phyloP scores from a whole-genome alignment of 2,329 filamentous ascomycete species.

The Xylaria sp. region DNA sequence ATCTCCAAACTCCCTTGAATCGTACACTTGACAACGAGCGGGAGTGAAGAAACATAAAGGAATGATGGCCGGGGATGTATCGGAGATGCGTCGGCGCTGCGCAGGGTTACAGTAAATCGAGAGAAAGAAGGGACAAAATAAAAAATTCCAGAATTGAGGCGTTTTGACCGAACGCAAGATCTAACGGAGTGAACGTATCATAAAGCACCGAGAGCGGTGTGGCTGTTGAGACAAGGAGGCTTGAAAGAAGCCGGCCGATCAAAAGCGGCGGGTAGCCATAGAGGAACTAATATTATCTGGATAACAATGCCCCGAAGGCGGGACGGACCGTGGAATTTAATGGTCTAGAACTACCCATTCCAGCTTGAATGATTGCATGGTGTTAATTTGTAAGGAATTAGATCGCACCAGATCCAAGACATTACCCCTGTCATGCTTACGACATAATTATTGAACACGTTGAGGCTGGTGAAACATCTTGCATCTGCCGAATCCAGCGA shows the following conservation, averaged over 20 bases:
- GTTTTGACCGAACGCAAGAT: too few species aligned
- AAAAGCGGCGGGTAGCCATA: slow-evolving; percentile 23
- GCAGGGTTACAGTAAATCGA: neutral
- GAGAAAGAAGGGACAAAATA: slow-evolving; percentile 6
- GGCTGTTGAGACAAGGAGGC: slow-evolving; percentile 11
- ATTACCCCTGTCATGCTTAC: slow-evolving; percentile 40
- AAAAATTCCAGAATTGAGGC: neutral
- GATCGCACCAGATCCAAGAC: slow-evolving; percentile 41
- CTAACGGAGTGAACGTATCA: slow-evolving; percentile 20
- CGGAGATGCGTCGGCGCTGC: neutral
- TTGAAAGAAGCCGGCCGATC: slow-evolving; percentile 21
- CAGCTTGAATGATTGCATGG: slow-evolving; percentile 25
- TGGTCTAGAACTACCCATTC: slow-evolving; percentile 33
- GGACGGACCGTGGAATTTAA: slow-evolving; percentile 29
- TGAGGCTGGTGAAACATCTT: slow-evolving; percentile 30
- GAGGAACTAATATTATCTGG: slow-evolving; percentile 13
- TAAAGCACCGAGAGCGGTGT: slow-evolving; percentile 36
- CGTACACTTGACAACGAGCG: slow-evolving; percentile 3
- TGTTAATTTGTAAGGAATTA: slow-evolving; percentile 36
- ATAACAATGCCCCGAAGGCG: slow-evolving; percentile 3
- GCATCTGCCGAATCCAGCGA: slow-evolving; percentile 31
- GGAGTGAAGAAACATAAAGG: slow-evolving; percentile 29
- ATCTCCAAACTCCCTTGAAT: neutral
- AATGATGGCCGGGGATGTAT: slow-evolving; percentile 3
- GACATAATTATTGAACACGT: slow-evolving; percentile 17